Evolutionary conservation across 225 moss, liverwort and hornwort species (phyloP).

Genomic region (Antitrichia curtipendula): DNA sequence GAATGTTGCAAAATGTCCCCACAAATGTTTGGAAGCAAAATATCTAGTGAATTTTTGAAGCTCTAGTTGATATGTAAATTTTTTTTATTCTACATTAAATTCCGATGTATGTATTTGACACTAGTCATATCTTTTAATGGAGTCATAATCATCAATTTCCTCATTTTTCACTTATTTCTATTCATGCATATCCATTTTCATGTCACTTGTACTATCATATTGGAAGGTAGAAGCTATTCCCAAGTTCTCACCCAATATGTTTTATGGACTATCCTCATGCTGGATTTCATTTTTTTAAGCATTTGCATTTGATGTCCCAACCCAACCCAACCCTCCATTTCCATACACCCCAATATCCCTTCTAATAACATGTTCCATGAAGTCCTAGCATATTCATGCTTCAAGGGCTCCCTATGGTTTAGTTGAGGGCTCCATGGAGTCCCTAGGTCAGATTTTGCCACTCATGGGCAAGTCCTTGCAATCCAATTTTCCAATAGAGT

Average conservation of each 20-base stretch:
- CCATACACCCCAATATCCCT: neutral
- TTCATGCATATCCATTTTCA: neutral
- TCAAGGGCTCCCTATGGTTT: fast-evolving
- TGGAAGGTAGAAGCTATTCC: neutral
- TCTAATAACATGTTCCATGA: fast-evolving
- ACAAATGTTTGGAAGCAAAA: fast-evolving
- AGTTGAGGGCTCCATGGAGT: neutral
- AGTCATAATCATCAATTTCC: neutral
- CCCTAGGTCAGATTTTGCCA: fast-evolving
- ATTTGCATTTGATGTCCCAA: neutral
- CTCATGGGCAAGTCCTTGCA: fast-evolving
- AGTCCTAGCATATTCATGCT: fast-evolving
- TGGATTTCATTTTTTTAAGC: neutral
- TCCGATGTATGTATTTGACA: fast-evolving
- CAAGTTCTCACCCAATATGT: neutral
- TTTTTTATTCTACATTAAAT: fast-evolving
- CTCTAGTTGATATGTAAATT: fast-evolving
- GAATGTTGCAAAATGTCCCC: neutral
- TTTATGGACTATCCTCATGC: fast-evolving
- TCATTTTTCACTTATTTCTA: neutral
- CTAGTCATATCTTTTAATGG: fast-evolving
- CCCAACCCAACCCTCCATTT: fast-evolving
- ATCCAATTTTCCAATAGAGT: fast-evolving
- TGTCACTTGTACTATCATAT: too few species aligned
- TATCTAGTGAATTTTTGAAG: neutral